Conservation (phyloP, 2,329 filamentous ascomycete genomes). For the Sarocladium strictum region DNA sequence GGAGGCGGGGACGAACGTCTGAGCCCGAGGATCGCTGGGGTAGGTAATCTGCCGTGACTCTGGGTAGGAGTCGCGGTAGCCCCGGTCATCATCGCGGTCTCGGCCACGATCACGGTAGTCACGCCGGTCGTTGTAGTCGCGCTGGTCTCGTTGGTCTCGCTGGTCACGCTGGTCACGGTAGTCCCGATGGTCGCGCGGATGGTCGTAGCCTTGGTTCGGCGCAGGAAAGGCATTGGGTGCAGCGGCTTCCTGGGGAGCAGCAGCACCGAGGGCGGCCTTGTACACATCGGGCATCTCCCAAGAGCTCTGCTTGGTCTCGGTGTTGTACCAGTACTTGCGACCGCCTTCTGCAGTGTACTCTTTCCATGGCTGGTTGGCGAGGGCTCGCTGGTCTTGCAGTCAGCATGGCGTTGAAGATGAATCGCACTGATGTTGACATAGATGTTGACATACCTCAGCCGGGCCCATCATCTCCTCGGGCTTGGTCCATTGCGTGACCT, state of each 20-base stretch:
- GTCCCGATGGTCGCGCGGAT: constrained; percentile 32
- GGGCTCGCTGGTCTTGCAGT: constrained; percentile 55
- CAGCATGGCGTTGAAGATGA: not conserved
- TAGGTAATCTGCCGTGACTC: constrained; percentile 55
- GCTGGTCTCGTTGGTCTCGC: constrained; percentile 13
- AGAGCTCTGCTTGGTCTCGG: constrained; percentile 82
- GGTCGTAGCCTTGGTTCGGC: constrained; percentile 20
- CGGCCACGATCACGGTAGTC: constrained; percentile 23
- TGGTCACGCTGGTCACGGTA: constrained; percentile 16
- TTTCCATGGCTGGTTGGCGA: constrained; percentile 83
- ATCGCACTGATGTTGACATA: too few species aligned
- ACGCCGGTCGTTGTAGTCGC: constrained; percentile 13
- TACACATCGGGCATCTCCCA: constrained; percentile 91
- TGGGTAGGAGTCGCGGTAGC: constrained; percentile 31
- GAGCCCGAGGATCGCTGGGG: constrained; percentile 49
- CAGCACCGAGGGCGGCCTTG: constrained; percentile 58
- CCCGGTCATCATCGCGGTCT: constrained; percentile 14
- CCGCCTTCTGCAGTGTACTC: constrained; percentile 85
- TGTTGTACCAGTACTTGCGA: constrained; percentile 93
- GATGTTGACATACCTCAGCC: constrained; percentile 70
- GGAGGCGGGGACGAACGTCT: constrained; percentile 55
- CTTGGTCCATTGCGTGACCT: constrained; percentile 90
- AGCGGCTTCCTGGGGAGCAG: constrained; percentile 23
- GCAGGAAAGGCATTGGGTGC: constrained; percentile 14
- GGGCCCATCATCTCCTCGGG: constrained; percentile 82